phyloP scores from a whole-genome alignment of 495 filamentous ascomycete species.

The Pseudevernia furfuracea region DNA sequence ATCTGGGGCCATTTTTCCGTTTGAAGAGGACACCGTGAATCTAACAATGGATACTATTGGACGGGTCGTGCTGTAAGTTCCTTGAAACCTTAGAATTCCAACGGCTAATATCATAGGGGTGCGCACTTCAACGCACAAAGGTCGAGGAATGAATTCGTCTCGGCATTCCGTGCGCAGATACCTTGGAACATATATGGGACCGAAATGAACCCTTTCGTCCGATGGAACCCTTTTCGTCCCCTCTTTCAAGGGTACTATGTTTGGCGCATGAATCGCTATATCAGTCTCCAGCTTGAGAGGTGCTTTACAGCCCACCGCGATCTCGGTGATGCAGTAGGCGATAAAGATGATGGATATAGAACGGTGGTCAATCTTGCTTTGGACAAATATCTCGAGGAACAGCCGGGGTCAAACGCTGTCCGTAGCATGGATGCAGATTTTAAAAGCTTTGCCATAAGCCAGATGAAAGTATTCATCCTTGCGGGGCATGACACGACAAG shows the following conservation, averaged over 20 bases:
- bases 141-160: slow-evolving; percentile 24
- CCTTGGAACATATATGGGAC: slow-evolving; percentile 27
- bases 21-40: slow-evolving; percentile 11
- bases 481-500: slow-evolving; percentile 36
- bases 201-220: slow-evolving; percentile 27
- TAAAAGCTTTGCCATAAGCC: slow-evolving; percentile 22
- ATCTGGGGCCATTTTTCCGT: slow-evolving; percentile 21
- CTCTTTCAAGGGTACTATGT: slow-evolving; percentile 28
- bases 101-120: slow-evolving; percentile 15
- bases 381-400: slow-evolving; percentile 29
- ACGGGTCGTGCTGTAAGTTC: slow-evolving; percentile 27
- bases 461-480: slow-evolving; percentile 33
- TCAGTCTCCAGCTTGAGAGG: slow-evolving; percentile 25
- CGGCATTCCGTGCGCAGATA: slow-evolving; percentile 25
- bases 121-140: slow-evolving; percentile 26
- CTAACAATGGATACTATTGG: slow-evolving; percentile 28
- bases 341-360: slow-evolving; percentile 6
- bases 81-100: not conserved
- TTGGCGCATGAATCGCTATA: slow-evolving; percentile 23
- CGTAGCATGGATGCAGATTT: slow-evolving; percentile 21
- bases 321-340: slow-evolving; percentile 3
- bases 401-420: slow-evolving; percentile 26
- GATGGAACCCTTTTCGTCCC: slow-evolving; percentile 27
- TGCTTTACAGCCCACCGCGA: slow-evolving; percentile 21
- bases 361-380: slow-evolving; percentile 34